Percentiles rank a stretch among this genome's conserved stretches.
Evolutionary conservation across 805 yeast genomes (phyloP).

Genomic region (Lipomyces lipofer): DNA sequence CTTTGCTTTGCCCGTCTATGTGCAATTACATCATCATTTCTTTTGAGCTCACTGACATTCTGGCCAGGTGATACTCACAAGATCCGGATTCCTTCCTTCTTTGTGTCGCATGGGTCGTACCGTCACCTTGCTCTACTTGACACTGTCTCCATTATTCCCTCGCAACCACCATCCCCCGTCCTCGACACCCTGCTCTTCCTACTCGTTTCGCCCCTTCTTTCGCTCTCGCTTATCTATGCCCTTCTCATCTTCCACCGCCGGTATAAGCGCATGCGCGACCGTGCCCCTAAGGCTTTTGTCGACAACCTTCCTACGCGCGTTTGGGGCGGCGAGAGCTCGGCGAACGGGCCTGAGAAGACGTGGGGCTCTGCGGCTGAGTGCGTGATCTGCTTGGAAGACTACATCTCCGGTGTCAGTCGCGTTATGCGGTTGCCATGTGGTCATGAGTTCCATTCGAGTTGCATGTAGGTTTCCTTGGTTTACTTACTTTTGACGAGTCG

Average conservation of each 20-base stretch:
- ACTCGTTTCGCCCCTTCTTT: slow-evolving; percentile 45
- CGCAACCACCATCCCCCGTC: slow-evolving; percentile 38
- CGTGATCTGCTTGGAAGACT: slow-evolving; percentile 60
- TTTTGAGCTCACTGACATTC: too few species aligned
- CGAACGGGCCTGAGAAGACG: slow-evolving; percentile 35
- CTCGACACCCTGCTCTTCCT: slow-evolving; percentile 42
- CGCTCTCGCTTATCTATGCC: slow-evolving; percentile 42
- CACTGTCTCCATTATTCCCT: slow-evolving; percentile 32
- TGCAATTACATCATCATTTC: too few species aligned
- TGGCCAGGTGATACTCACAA: slow-evolving; percentile 47
- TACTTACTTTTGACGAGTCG: neutral
- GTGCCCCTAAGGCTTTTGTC: slow-evolving; percentile 43
- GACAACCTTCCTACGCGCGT: slow-evolving; percentile 41
- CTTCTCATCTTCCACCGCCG: slow-evolving; percentile 42
- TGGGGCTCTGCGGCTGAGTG: slow-evolving; percentile 55
- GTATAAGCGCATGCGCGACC: slow-evolving; percentile 38
- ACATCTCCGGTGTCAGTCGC: slow-evolving; percentile 47
- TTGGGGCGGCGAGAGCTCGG: slow-evolving; percentile 34
- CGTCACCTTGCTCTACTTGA: slow-evolving; percentile 25
- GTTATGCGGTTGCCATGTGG: slow-evolving; percentile 59
- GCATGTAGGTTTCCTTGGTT: slow-evolving; percentile 41
- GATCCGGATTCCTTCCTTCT: slow-evolving; percentile 52
- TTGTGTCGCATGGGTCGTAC: slow-evolving; percentile 51
- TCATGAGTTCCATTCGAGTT: slow-evolving; percentile 60
- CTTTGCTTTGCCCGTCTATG: too few species aligned